Base-by-base conservation (phyloP, 2,329 filamentous ascomycete species). In the Fonsecaea pedrosoi region DNA sequence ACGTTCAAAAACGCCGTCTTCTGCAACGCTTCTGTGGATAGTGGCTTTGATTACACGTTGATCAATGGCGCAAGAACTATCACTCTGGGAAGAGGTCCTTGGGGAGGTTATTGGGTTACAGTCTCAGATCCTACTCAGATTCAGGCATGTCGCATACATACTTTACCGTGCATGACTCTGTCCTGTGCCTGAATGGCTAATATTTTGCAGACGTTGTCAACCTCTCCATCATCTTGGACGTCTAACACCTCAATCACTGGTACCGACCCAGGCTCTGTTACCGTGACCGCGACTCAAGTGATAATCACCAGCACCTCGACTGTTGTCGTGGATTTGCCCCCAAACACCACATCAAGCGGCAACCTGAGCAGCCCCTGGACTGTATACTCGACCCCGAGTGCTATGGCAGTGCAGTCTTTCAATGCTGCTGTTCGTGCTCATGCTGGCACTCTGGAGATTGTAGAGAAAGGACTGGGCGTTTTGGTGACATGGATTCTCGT, bases 321-420 rank as follows among this genome's bases (percentile, higher is more conserved):
- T 6, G 57, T 60, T 12, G 30, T 60, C 15, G 57, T 60, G 21
- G 57, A 60, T n/a, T n/a, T 60, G 12, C 21, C 57, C 25, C 48
- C 30, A 40, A 34, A 34, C 25, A 9, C 25, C n/a, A 18, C 57
- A 15, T 34, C 57, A 8, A 34, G 38, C 30, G 18, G 7, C 38
- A 37, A n/a, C 6, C 4, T 18, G 18, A 37, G 30, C 40, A n/a
- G 38, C 7, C 48, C 57, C 12, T 50, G 45, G 45, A 50, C 45
- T 12, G 45, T 3, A 6, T 8, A 30, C 34, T 6, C 40, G 8
- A 13, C 21, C 6, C 42, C 57, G 3, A 60, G 40, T 9, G 18
- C 35, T 21, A 13, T 50, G 12, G 57, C 25, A 3, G 38, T 15
- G 10, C 37, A n/a, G 50, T 21, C 57, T 8, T 38, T 25, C n/a